Evolutionary conservation across 1,284 basidiomycete genomes (phyloP).

Genomic region (Vanrija sp.): DNA sequence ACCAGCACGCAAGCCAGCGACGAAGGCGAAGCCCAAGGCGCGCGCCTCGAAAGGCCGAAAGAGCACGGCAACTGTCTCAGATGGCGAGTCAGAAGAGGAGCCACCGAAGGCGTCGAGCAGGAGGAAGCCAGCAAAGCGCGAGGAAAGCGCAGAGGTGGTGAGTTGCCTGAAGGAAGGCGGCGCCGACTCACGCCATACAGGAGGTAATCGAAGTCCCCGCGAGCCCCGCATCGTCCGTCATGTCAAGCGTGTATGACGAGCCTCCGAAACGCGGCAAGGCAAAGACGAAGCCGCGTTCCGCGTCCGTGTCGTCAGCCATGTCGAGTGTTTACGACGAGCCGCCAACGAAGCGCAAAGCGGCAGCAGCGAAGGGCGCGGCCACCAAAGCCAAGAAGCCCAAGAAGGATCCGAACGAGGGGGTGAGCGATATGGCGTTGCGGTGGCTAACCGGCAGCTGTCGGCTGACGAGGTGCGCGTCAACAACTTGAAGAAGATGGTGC

Average conservation of each 20-base stretch:
- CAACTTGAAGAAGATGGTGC: slow-evolving; percentile 54
- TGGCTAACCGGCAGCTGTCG: slow-evolving; percentile 22
- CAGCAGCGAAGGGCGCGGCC: neutral
- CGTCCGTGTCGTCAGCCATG: slow-evolving; percentile 6
- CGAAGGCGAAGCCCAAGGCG: neutral
- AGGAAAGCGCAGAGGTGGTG: too few relatives aligned
- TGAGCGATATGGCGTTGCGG: slow-evolving; percentile 6
- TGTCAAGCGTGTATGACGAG: slow-evolving; percentile 19
- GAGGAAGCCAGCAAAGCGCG: too few relatives aligned
- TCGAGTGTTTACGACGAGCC: slow-evolving; percentile 19
- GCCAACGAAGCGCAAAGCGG: neutral
- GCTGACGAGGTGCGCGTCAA: slow-evolving; percentile 38
- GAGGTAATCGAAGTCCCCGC: neutral
- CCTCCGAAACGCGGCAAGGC: neutral
- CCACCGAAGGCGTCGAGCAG: too few relatives aligned
- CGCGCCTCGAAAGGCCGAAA: neutral
- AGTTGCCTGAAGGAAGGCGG: too few relatives aligned
- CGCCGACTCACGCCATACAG: too few relatives aligned
- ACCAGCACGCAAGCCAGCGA: neutral
- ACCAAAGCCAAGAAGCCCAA: slow-evolving; percentile 12
- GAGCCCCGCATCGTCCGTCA: slow-evolving; percentile 1
- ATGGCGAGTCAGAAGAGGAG: too few relatives aligned
- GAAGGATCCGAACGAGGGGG: slow-evolving; percentile 35
- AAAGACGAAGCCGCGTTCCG: neutral
- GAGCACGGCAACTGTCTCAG: neutral